Evolutionary conservation across 169 alveolate genomes (phyloP), one percentile per base, ranked within the genome.

Genomic region (Sarcocystis neurona): DNA sequence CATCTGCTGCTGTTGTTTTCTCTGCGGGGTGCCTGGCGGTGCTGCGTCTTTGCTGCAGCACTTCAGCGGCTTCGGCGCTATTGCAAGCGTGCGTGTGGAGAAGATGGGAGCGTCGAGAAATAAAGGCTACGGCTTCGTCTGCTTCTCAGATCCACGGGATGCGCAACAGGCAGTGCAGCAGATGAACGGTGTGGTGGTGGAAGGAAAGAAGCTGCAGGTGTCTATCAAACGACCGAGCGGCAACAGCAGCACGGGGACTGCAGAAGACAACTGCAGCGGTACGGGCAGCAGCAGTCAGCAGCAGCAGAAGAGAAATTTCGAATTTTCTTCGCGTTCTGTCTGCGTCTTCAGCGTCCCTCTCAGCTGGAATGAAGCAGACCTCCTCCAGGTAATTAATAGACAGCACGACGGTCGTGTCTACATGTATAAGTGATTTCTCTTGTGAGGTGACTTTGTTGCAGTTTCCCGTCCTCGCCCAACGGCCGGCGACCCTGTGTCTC

Each of bases 321-420:
- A n/a, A n/a, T n/a, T n/a, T n/a, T n/a, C n/a, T n/a, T n/a, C n/a
- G 53, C 41, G 82, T 53, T 72, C 82, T 77, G 92, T 97, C n/a
- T 97, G 97, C 91, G 94, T 97, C 68, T 97, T 97, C 93, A 98
- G 97, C 94, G 94, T 97, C 37, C 99, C 99, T 32, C 93, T 93
- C 78, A 98, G 97, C 63, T 97, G 99, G 99, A 96, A 93, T n/a
- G 95, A 97, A 70, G 80, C 89, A 8, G 98, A 96, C 70, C 94
- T 97, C 37, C 90, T 15, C 58, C 2, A 72, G 82, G 82, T 72
- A 27, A 72, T n/a, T 39, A 27, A 66, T 15, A n/a, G n/a, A n/a
- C n/a, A n/a, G n/a, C n/a, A n/a, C n/a, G n/a, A n/a, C n/a, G n/a
- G n/a, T n/a, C n/a, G n/a, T n/a, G n/a, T n/a, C n/a, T 18, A 18